Base-by-base conservation (phyloP, 139 green algal genomes). In the Coelastrella sp. region DNA sequence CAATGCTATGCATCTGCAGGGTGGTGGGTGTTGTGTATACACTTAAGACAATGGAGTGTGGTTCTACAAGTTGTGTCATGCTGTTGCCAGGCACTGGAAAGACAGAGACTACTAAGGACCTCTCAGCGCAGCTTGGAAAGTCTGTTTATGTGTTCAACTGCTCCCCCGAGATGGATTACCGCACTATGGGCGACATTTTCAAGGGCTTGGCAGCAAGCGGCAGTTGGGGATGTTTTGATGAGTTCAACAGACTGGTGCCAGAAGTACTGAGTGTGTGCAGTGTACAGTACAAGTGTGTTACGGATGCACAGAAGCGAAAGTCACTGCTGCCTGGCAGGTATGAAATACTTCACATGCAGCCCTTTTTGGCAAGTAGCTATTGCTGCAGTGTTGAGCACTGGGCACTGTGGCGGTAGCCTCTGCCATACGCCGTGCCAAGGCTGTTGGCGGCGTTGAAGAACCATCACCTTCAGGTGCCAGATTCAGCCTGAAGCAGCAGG, bases 71-170 rank as follows among this genome's bases (percentile, higher is more conserved):
- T 3, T 49, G 35, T 49, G 35, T 68, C n/a, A 24, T 60, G 76
- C 78, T 14, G 10, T n/a, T n/a, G 70, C 27, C 87, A 75, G 93
- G 93, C 22, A 97, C 96, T 12, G 96, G 96, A 86, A 98, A 98
- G 94, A 98, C 96, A 10, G 96, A 98, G 93, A 96, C 96, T 24
- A 97, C 96, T 27, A 98, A 98, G 92, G 95, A 98, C 85, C 93
- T 98, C 66, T 96, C 94, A 6, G 94, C 95, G 19, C 95, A 97
- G 93, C 95, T 98, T n/a, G 96, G 96, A 79, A 98, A 98, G 94
- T 95, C 93, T 20, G 92, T 98, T 11, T 98, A 98, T 91, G 96
- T 98, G 72, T 98, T 98, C 95, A 98, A 98, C 95, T 98, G 96
- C 92, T 93, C 93, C 3, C 96, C 96, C 27, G 91, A 89, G 61